A percentile compares a stretch with the other conserved stretches of the same genome.
Evolutionary conservation across 306 rosid genomes (phyloP).

Genomic region (Cicer pinnatifidum): DNA sequence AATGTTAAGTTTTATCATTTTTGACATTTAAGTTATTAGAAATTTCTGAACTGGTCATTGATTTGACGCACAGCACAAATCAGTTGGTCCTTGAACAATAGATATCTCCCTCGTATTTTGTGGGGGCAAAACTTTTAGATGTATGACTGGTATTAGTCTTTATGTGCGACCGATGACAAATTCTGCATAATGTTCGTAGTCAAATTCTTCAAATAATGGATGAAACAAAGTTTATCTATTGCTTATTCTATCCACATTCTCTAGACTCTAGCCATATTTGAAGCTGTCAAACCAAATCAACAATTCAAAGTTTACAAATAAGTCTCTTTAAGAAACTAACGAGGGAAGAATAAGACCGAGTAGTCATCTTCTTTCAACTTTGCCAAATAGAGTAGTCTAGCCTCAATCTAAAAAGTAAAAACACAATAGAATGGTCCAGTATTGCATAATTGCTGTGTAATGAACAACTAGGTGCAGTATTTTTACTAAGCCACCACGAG

Average conservation of each 20-base stretch:
- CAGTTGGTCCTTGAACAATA: slow-evolving; percentile 32
- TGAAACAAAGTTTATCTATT: slow-evolving; percentile 18
- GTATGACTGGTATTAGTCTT: slow-evolving; percentile 4
- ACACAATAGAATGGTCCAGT: too few species aligned
- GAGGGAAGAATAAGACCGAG: neutral
- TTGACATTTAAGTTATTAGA: slow-evolving; percentile 41
- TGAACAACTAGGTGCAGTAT: neutral
- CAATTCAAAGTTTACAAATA: neutral
- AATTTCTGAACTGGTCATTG: slow-evolving; percentile 19
- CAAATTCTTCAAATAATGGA: slow-evolving; percentile 23
- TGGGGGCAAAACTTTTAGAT: slow-evolving; percentile 3
- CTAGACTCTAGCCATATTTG: neutral
- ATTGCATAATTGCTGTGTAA: neutral
- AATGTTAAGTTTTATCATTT: slow-evolving; percentile 37
- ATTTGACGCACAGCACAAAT: slow-evolving; percentile 16
- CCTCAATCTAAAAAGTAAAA: neutral
- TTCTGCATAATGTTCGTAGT: neutral
- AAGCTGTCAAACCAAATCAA: slow-evolving; percentile 10
- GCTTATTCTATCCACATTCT: neutral
- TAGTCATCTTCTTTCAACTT: neutral
- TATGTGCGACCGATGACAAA: slow-evolving; percentile 4
- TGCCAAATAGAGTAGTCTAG: neutral
- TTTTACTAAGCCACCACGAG: neutral
- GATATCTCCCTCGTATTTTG: neutral
- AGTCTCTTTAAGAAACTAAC: neutral